Evolutionary conservation across 768 basidiomycete genomes (phyloP).

Genomic region (Vararia minispora): DNA sequence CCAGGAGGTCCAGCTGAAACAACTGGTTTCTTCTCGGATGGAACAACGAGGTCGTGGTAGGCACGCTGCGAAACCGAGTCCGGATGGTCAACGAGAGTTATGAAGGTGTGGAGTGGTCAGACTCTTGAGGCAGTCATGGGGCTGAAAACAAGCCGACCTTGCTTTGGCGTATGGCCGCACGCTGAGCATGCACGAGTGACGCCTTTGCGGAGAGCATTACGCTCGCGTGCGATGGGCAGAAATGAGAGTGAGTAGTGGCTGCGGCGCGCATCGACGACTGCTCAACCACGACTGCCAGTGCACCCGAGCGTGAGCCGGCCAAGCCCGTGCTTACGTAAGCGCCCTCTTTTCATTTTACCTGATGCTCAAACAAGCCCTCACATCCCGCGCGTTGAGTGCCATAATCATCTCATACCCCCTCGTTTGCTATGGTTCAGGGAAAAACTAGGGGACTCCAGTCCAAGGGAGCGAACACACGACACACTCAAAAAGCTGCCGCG

Average conservation of each 20-base stretch:
- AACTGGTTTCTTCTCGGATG: constrained; percentile 52
- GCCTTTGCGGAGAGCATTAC: constrained; percentile 30
- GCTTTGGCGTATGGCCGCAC: constrained; percentile 2
- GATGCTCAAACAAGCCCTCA: no score
- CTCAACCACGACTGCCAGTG: no score
- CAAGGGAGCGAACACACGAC: constrained; percentile 42
- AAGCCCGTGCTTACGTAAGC: no score
- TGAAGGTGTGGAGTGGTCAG: no score
- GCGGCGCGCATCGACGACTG: no score
- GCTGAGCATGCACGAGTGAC: constrained; percentile 9
- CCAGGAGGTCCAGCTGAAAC: constrained; percentile 71
- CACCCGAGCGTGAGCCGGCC: no score
- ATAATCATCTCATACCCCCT: no score
- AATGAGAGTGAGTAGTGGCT: no score
- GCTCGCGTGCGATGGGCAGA: constrained; percentile 4
- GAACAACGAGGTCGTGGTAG: constrained; percentile 58
- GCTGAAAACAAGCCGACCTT: neutral
- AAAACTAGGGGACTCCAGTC: constrained; percentile 66
- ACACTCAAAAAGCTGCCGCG: constrained; percentile 55
- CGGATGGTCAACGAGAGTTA: no score
- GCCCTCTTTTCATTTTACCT: no score
- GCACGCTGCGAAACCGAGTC: constrained; percentile 41
- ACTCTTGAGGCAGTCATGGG: neutral
- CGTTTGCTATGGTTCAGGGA: constrained; percentile 92
- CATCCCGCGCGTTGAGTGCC: no score